Percentiles rank a stretch among this genome's conserved stretches.
Evolutionary conservation across 2,329 filamentous ascomycete species (phyloP).

Genomic region (Periconia sp.): DNA sequence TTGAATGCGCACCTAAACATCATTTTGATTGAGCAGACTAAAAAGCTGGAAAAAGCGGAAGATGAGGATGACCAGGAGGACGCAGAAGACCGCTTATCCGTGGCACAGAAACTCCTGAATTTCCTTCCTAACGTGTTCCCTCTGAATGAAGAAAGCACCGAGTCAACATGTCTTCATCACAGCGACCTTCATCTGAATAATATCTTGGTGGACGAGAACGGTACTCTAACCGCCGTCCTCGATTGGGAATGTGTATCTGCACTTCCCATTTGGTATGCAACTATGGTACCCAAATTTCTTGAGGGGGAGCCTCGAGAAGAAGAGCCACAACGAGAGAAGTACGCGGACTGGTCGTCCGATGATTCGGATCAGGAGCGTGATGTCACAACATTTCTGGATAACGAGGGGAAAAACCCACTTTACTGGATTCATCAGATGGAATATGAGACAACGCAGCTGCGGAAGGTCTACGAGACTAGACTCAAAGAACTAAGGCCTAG

Average conservation of each 20-base stretch:
- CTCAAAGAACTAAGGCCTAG: background rate
- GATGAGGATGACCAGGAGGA: slow-evolving; percentile 15
- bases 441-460: slow-evolving; percentile 11
- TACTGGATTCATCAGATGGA: slow-evolving; percentile 14
- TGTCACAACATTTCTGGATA: slow-evolving; percentile 4
- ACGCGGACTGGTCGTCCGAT: background rate
- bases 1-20: slow-evolving; percentile 2
- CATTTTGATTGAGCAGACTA: slow-evolving; percentile 2
- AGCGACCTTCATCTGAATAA: slow-evolving; percentile 11
- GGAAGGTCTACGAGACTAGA: background rate
- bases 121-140: slow-evolving; percentile 7
- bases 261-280: slow-evolving; percentile 13
- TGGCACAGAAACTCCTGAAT: slow-evolving; percentile 4
- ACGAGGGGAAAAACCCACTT: slow-evolving; percentile 8
- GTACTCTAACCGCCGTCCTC: slow-evolving; percentile 8
- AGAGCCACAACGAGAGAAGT: background rate
- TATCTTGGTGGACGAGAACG: slow-evolving; percentile 12
- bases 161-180: slow-evolving; percentile 8
- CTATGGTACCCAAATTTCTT: slow-evolving; percentile 9
- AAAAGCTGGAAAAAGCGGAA: background rate
- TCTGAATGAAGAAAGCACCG: background rate
- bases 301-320: slow-evolving; percentile 6
- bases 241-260: slow-evolving; percentile 18
- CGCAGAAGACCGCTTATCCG: slow-evolving; percentile 1
- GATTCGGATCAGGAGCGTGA: background rate